Percentiles rank a stretch among this genome's conserved stretches.
phyloP scores from a whole-genome alignment of 2,329 filamentous ascomycete genomes.

The Rugonectria rugulosa region DNA sequence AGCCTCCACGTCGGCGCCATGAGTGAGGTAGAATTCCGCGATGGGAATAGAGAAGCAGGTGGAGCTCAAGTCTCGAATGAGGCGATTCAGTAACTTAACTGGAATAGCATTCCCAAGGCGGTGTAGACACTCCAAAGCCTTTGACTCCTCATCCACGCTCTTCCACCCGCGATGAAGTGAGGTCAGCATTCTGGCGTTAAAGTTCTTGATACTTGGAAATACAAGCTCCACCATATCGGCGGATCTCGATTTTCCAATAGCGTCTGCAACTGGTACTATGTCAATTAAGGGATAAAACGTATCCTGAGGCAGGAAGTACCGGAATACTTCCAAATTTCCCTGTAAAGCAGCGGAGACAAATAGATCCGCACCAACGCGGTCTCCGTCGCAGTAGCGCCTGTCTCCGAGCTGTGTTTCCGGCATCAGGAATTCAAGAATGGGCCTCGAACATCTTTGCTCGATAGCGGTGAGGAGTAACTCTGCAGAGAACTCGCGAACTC shows the following conservation, averaged over 20 bases:
- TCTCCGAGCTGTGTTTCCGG: background rate
- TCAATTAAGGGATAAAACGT: background rate
- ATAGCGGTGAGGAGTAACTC: background rate
- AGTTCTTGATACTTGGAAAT: no score
- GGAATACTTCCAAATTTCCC: background rate
- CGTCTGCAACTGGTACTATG: background rate
- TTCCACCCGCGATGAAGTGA: background rate
- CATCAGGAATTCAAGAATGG: background rate
- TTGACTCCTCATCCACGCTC: background rate
- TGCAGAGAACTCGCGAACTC: background rate
- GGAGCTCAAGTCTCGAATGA: background rate
- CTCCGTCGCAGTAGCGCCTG: background rate
- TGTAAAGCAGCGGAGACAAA: background rate
- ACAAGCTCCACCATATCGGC: background rate
- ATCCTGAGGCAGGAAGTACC: background rate
- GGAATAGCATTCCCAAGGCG: background rate
- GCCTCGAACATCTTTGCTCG: background rate
- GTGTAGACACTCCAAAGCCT: background rate
- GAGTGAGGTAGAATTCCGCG: background rate
- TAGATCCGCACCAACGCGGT: background rate
- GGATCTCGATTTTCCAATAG: background rate
- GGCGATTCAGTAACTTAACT: background rate
- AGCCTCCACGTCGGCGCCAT: background rate
- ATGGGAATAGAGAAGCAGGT: background rate
- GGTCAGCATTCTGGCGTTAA: no score